Base-by-base conservation (phyloP, 257 asterid species). In the Nicotiana noctiflora region DNA sequence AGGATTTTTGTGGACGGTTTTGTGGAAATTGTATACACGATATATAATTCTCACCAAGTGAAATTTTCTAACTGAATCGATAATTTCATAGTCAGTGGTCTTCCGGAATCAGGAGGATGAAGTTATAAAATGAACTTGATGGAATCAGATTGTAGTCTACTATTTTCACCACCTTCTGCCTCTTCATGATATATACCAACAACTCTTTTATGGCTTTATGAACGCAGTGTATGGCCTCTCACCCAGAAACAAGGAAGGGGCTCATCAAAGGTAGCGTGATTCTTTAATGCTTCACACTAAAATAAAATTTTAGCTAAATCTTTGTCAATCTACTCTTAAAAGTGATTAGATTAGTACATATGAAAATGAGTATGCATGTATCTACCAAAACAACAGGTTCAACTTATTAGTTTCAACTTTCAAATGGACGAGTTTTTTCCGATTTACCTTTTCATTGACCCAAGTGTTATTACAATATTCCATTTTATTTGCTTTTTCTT, bases 201-300 rank as follows among this genome's bases (percentile, higher is more conserved):
- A 6, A 4, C 74, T 66, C 4, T 66, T 32, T 66, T 66, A 18
- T 56, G 61, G 23, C 61, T 17, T 17, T 56, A 56, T 66, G 52
- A 60, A 8, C 37, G 74, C 53, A 78, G 75, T 57, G 72, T 23
- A 78, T 78, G 72, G 75, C 74, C 18, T 60, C 75, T 32, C 56
- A 57, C 57, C 59, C 81, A n/a, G 4, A 59, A 9, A 4, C 75
- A 78, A 57, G 81, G n/a, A 19, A 17, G 1, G 72, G 21, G 15
- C 13, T 77, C 17, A 15, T 77, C 53, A 77, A 8, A 60, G 81
- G 72, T 59, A 75, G 40, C 23, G 19, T 19, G 49, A 17, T 67
- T 67, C 76, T 31, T 15, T 40, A 15, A 14, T 40, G 70, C 32
- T 63, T 12, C 72, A 63, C n/a, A 63, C 7, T 3, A 25, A 25